Evolutionary conservation across 768 basidiomycete genomes (phyloP).

Genomic region (Hortiboletus campestris): DNA sequence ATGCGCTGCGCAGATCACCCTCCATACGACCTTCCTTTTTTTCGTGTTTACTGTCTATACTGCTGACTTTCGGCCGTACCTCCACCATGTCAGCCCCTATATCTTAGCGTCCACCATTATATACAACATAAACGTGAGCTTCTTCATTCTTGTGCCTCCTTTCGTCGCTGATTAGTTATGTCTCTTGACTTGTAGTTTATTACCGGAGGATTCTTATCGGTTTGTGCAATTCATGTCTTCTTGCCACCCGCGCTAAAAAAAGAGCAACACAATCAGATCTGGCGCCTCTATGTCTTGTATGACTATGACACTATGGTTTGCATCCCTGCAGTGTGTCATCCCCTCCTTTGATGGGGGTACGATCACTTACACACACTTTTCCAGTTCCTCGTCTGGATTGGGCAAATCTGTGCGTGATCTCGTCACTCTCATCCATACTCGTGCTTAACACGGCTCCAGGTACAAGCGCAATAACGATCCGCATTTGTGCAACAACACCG

Average conservation of each 20-base stretch:
- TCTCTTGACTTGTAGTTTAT: slow-evolving; percentile 9
- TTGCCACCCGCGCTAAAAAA: neutral
- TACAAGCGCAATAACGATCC: neutral
- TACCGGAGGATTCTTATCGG: slow-evolving; percentile 16
- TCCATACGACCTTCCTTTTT: slow-evolving; percentile 5
- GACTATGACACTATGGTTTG: slow-evolving; percentile 10
- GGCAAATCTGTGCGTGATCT: slow-evolving; percentile 15
- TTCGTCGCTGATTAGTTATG: neutral
- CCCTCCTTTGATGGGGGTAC: neutral
- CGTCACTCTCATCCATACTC: neutral
- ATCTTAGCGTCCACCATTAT: neutral
- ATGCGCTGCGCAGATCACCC: slow-evolving; percentile 2
- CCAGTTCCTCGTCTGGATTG: slow-evolving; percentile 20
- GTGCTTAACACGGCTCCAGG: slow-evolving; percentile 6
- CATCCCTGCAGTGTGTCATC: slow-evolving; percentile 15
- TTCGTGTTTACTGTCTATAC: neutral
- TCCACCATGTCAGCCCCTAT: neutral
- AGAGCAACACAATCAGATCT: slow-evolving; percentile 9
- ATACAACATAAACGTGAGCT: slow-evolving; percentile 14
- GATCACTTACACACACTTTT: neutral
- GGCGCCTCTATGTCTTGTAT: slow-evolving; percentile 25
- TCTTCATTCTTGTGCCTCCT: neutral
- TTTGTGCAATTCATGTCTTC: slow-evolving; percentile 1
- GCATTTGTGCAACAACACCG: neutral
- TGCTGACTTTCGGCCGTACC: neutral